Evolutionary conservation across 352 stramenopile species (phyloP).

Genomic region (Salisapilia sapeloensis): DNA sequence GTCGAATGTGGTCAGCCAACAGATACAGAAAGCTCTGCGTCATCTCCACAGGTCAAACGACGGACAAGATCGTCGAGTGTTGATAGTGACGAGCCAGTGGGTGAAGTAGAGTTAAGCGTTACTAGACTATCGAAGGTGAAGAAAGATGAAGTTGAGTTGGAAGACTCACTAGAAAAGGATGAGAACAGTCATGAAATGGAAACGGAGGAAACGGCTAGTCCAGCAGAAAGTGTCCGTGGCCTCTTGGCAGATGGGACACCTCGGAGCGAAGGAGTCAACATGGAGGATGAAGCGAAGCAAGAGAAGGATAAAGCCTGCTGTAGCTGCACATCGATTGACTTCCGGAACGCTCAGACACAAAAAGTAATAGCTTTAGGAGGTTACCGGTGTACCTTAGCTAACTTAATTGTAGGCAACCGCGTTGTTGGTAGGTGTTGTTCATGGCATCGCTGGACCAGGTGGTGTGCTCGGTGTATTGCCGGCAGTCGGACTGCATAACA

Average conservation of each 20-base stretch:
- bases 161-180: neutral
- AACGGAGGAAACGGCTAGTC: neutral
- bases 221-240: no score
- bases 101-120: no score
- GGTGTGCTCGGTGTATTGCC: constrained; percentile 81
- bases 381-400: constrained; percentile 1
- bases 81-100: no score
- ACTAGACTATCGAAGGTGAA: no score
- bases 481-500: constrained; percentile 75
- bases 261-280: constrained; percentile 1
- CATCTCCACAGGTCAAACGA: no score
- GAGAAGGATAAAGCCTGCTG: constrained; percentile 12
- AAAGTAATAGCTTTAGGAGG: constrained; percentile 20
- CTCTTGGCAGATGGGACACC: no score
- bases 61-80: no score
- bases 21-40: no score
- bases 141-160: no score
- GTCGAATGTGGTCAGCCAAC: no score
- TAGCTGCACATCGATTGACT: constrained; percentile 29
- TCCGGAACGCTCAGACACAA: constrained; percentile 55
- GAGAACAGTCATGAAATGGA: neutral
- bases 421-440: constrained; percentile 75
- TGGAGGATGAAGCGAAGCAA: constrained; percentile 6
- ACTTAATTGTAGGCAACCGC: constrained; percentile 47
- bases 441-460: constrained; percentile 73